These are phyloP conservation scores for Aspergillus fischeri DNA, from an alignment of 2,329 filamentous ascomycete species.

Conservation along the genomic window DNA sequence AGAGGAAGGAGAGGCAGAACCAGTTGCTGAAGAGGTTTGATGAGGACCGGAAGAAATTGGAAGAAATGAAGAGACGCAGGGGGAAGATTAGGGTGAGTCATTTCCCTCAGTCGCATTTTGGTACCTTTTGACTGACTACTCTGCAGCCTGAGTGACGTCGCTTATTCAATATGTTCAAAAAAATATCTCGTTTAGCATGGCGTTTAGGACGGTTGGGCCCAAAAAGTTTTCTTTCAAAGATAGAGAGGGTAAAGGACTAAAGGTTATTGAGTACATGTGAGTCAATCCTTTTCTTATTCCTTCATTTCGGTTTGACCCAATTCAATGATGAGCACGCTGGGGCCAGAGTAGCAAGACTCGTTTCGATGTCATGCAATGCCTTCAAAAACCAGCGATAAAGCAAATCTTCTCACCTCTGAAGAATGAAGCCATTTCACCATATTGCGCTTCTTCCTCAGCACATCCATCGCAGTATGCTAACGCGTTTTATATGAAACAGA, in stretches of 20 bases:
- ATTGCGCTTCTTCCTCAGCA: neutral
- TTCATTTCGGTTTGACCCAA: neutral
- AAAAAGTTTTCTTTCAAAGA: constrained; percentile 9
- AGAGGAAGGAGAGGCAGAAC: constrained; percentile 69
- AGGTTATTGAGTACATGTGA: constrained; percentile 17
- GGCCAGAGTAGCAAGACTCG: constrained; percentile 48
- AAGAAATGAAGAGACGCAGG: constrained; percentile 65
- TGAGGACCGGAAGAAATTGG: constrained; percentile 68
- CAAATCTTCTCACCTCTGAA: constrained; percentile 60
- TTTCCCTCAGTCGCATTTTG: neutral
- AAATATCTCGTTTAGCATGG: constrained; percentile 22
- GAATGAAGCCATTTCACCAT: constrained; percentile 41
- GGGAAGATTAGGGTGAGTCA: constrained; percentile 53
- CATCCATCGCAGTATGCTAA: neutral
- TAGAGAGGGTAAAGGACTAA: constrained; percentile 12
- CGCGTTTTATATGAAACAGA: neutral
- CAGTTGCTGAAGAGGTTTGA: constrained; percentile 69
- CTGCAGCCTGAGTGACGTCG: constrained; percentile 32
- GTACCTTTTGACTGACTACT: constrained; percentile 10
- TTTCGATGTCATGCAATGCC: constrained; percentile 44
- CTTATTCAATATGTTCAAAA: constrained; percentile 10
- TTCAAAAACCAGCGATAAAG: constrained; percentile 59
- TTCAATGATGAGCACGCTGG: constrained; percentile 49
- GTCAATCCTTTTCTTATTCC: constrained; percentile 7
- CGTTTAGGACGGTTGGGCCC: constrained; percentile 22